A percentile compares a stretch with the other conserved stretches of the same genome.
These are phyloP conservation scores for Articulospora tetracladia DNA, from an alignment of 495 filamentous ascomycete genomes.

Conservation along the genomic window DNA sequence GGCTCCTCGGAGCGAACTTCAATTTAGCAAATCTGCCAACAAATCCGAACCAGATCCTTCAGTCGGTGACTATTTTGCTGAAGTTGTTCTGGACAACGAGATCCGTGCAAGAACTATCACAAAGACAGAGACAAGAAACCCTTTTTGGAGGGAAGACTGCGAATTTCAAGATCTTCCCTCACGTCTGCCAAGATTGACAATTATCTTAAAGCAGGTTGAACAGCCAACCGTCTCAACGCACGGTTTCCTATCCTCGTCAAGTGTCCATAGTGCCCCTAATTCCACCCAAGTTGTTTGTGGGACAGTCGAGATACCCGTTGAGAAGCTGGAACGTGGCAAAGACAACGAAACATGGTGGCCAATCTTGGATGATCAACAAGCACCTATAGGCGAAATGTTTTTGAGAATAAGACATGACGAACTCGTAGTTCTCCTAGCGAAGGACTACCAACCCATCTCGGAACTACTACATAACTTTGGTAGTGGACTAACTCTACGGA, in stretches of 20 bases:
- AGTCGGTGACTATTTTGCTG: constrained; percentile 71
- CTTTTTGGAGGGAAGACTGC: constrained; percentile 94
- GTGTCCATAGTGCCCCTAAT: constrained; percentile 13
- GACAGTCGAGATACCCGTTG: constrained; percentile 77
- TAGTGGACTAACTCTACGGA: constrained; percentile 78
- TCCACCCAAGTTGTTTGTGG: constrained; percentile 53
- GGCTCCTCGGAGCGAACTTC: not conserved
- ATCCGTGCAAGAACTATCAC: constrained; percentile 80
- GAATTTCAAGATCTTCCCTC: constrained; percentile 82
- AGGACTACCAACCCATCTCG: constrained; percentile 80
- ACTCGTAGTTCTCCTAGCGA: constrained; percentile 78
- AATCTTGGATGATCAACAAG: constrained; percentile 64
- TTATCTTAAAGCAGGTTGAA: constrained; percentile 75
- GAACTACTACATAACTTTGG: constrained; percentile 82
- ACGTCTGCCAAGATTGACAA: constrained; percentile 70
- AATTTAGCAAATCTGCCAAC: not conserved
- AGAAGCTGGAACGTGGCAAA: constrained; percentile 72
- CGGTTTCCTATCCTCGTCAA: constrained; percentile 22
- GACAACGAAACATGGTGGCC: constrained; percentile 91
- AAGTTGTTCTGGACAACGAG: constrained; percentile 90
- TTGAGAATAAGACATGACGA: constrained; percentile 83
- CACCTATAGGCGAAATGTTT: constrained; percentile 80
- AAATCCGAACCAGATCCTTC: constrained; percentile 35
- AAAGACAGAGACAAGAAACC: constrained; percentile 75
- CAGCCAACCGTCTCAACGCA: constrained; percentile 26